These are phyloP conservation scores for Coemansia sp. DNA, from an alignment of 192 early-diverging fungal species.

Conservation along the genomic window DNA sequence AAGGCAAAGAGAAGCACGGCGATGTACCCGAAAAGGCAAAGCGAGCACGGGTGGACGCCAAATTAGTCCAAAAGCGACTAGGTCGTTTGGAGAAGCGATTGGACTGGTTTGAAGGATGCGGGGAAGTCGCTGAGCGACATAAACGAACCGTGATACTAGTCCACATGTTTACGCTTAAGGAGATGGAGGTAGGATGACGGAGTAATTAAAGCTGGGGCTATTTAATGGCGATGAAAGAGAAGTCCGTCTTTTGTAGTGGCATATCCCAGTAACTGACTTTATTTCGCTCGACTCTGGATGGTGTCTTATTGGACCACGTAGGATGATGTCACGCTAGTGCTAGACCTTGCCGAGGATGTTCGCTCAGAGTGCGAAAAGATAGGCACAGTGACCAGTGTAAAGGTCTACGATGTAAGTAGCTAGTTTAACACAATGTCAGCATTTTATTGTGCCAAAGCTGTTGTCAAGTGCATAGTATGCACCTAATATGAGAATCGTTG, in stretches of 20 bases:
- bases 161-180: constrained; percentile 90
- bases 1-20: constrained; percentile 63
- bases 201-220: neutral
- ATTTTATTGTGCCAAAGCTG: neutral
- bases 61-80: constrained; percentile 65
- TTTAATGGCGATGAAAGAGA: too few relatives aligned
- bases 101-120: constrained; percentile 86
- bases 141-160: constrained; percentile 88
- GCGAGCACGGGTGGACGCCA: constrained; percentile 58
- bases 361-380: constrained; percentile 91
- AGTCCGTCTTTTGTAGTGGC: neutral
- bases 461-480: too few relatives aligned
- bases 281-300: neutral
- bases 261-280: neutral
- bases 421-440: neutral
- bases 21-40: constrained; percentile 23
- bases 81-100: constrained; percentile 86
- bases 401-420: constrained; percentile 85
- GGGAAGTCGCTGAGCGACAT: constrained; percentile 74
- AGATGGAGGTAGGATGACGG: constrained; percentile 74
- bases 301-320: constrained; percentile 23
- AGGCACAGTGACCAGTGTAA: constrained; percentile 93
- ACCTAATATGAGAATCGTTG: neutral
- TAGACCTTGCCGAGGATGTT: constrained; percentile 95
- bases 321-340: constrained; percentile 81